These are phyloP conservation scores for Ogataea angusta DNA, from an alignment of 805 yeast species.

Conservation along the genomic window DNA sequence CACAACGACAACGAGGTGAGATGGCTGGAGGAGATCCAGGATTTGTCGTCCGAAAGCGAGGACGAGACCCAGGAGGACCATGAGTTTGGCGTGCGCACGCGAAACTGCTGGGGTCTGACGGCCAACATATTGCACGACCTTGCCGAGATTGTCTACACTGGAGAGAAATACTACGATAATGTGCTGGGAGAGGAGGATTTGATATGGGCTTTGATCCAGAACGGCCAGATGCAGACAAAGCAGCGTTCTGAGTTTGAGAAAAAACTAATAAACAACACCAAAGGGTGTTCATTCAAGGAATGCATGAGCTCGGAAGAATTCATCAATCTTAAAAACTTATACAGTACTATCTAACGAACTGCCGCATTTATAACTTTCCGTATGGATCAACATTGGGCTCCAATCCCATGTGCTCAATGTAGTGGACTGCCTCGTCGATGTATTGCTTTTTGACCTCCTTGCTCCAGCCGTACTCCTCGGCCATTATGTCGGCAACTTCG, in stretches of 20 bases:
- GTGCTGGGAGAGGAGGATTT: conserved; percentile 64
- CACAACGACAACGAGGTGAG: conserved; percentile 50
- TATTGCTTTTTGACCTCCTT: conserved; percentile 52
- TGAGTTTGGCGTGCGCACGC: conserved; percentile 44
- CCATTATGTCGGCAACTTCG: conserved; percentile 83
- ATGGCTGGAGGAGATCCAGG: conserved; percentile 62
- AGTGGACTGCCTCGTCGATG: conserved; percentile 49
- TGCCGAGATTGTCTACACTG: conserved; percentile 52
- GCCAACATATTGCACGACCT: conserved; percentile 76
- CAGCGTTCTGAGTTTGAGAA: conserved; percentile 53
- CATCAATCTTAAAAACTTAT: conserved; percentile 39
- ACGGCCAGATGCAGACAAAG: conserved; percentile 48
- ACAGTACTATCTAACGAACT: conserved; percentile 26
- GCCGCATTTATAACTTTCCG: conserved; percentile 15
- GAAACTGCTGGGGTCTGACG: conserved; percentile 81
- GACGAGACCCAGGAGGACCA: conserved; percentile 34
- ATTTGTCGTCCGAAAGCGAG: conserved; percentile 58
- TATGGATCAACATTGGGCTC: conserved; percentile 26
- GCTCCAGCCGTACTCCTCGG: conserved; percentile 73
- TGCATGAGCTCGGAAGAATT: conserved; percentile 44
- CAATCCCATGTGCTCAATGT: conserved; percentile 62
- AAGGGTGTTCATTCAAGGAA: conserved; percentile 43
- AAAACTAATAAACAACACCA: conserved; percentile 43
- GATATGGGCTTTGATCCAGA: conserved; percentile 49
- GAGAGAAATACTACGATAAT: conserved; percentile 27